Evolutionary conservation across 345 rosid species (phyloP), one percentile per base, ranked within the genome.

Genomic region (Eucalyptus cladocalyx): DNA sequence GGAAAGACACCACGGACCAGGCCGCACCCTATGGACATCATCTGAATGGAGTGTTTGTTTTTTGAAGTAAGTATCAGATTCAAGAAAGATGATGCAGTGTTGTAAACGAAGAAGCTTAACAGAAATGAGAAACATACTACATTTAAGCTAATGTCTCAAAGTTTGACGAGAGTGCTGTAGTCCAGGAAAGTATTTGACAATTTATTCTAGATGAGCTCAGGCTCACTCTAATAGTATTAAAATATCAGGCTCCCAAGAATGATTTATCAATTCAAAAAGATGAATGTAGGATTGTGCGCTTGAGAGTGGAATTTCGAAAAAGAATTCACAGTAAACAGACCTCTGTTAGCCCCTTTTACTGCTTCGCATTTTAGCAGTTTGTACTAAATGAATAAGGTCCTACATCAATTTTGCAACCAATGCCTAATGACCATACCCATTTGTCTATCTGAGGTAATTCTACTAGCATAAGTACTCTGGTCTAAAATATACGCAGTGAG

Each of bases 21-120:
- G 88, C 97, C 94, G 86, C 96, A 93, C 90, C 97, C 96, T 96
- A 94, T 93, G 89, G 96, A 96, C 97, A 96, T 96, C 93, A 96
- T 93, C 96, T 95, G 76, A 7, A n/a, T 65, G 6, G 37, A 1
- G 21, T 67, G 23, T 67, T 67, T 67, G 80, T 67, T 67, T 67
- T 67, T 37, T 32, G 80, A 67, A 67, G 42, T 67, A 2, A 1
- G 80, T 32, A 67, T 67, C 80, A 67, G 42, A 32, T 6, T 67
- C 23, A 67, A 32, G 17, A 67, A 67, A 32, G 80, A 67, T 67
- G 23, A 32, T 32, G 80, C 42, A 32, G 11, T 56, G 62, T 56
- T 56, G 62, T 56, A 56, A 56, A 9, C 30, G 24, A 24, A 24
- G 30, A 24, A 24, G 62, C 62, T 56, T 56, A 18, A 9, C 62